Conservation (phyloP, 176 grass and related monocot species). For the Zizania latifolia region DNA sequence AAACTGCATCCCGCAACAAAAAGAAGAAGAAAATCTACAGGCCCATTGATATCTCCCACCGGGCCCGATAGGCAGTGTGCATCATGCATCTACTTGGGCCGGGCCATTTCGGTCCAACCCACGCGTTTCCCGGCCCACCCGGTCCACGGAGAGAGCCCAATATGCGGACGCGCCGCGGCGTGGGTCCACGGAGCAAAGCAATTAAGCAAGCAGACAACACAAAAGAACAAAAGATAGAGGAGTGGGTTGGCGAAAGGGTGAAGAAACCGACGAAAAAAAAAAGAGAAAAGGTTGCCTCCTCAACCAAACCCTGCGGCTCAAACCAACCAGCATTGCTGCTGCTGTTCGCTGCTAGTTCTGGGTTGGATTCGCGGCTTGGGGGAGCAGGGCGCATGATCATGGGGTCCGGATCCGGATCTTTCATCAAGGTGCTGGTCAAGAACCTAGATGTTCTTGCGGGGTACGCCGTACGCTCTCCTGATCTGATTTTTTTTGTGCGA, state of each 20-base stretch:
- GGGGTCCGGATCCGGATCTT: conserved; percentile 82
- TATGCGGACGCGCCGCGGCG: not conserved
- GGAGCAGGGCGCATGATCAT: conserved; percentile 32
- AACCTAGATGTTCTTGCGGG: conserved; percentile 88
- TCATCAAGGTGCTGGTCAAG: conserved; percentile 77
- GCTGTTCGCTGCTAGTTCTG: not conserved
- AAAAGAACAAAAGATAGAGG: conserved; percentile 4
- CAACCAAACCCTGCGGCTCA: not conserved
- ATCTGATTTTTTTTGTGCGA: too few relatives aligned
- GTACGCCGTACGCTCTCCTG: conserved; percentile 55
- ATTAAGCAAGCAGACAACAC: not conserved
- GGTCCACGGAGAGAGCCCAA: not conserved
- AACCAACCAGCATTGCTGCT: not conserved
- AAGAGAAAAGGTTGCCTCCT: not conserved
- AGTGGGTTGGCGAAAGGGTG: not conserved
- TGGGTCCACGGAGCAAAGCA: conserved; percentile 11
- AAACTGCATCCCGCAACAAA: not conserved
- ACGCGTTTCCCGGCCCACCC: not conserved
- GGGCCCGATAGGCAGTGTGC: too few relatives aligned
- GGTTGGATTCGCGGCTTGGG: conserved; percentile 11
- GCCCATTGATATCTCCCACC: too few relatives aligned
- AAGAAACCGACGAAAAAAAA: not conserved
- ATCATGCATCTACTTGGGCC: not conserved
- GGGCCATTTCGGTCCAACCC: not conserved
- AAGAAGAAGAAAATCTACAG: too few relatives aligned